These are phyloP conservation scores for Turritis glabra DNA, from an alignment of 345 rosid species.

Conservation along the genomic window DNA sequence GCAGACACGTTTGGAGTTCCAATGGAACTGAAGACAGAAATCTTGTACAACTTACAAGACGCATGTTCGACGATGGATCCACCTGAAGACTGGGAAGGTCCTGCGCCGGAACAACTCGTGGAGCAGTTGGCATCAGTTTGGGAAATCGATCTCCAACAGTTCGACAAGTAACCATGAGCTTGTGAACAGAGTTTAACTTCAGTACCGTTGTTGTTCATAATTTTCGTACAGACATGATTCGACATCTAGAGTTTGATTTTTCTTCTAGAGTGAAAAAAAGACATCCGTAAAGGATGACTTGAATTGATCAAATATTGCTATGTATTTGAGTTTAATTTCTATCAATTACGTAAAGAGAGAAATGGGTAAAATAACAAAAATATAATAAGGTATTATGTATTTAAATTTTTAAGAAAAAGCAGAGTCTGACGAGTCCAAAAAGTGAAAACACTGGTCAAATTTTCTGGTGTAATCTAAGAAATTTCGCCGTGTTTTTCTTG, in stretches of 20 bases:
- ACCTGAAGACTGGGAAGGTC: slow-evolving; percentile 98
- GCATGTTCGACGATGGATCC: slow-evolving; percentile 68
- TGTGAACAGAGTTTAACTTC: slow-evolving; percentile 23
- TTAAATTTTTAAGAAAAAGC: too few relatives aligned
- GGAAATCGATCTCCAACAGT: slow-evolving; percentile 78
- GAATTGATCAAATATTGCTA: neutral
- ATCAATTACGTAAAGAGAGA: too few relatives aligned
- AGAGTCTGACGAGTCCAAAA: too few relatives aligned
- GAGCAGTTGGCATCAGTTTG: slow-evolving; percentile 89
- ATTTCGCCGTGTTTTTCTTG: too few relatives aligned
- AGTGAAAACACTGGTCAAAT: too few relatives aligned
- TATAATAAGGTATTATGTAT: too few relatives aligned
- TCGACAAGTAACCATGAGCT: slow-evolving; percentile 50
- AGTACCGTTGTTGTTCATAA: slow-evolving; percentile 30
- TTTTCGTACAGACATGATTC: slow-evolving; percentile 3
- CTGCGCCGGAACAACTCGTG: slow-evolving; percentile 70
- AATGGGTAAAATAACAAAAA: too few relatives aligned
- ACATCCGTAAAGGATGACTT: neutral
- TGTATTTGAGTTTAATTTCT: too few relatives aligned
- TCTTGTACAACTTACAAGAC: slow-evolving; percentile 75
- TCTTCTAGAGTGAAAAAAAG: neutral
- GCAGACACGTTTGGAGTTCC: slow-evolving; percentile 66
- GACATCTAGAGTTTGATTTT: neutral
- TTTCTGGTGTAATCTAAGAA: too few relatives aligned
- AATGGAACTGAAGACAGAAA: slow-evolving; percentile 80